These are phyloP conservation scores for Aspergillus novoparasiticus DNA, from an alignment of 2,329 filamentous ascomycete species.

Conservation along the genomic window DNA sequence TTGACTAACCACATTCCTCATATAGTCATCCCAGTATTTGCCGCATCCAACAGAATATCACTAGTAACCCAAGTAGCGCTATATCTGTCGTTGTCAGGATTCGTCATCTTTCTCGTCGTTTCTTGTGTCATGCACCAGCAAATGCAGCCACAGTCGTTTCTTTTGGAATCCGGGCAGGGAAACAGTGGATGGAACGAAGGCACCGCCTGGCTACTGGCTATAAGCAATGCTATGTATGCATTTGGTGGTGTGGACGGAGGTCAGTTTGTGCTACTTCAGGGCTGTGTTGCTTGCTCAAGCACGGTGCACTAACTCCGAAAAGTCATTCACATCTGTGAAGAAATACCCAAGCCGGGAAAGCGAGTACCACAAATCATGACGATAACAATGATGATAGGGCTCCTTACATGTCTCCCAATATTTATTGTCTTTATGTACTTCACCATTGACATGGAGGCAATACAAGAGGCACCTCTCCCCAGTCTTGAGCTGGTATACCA, in stretches of 20 bases:
- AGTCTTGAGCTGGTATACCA: constrained; percentile 7
- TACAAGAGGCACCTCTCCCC: not conserved
- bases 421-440: constrained; percentile 6
- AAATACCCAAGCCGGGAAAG: constrained; percentile 9
- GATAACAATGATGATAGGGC: not conserved
- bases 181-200: constrained; percentile 14
- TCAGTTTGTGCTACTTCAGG: not conserved
- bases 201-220: constrained; percentile 14
- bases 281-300: not conserved
- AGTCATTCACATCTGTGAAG: constrained; percentile 24
- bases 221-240: constrained; percentile 24
- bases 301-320: not conserved
- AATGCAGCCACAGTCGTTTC: not conserved
- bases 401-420: not conserved
- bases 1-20: not conserved
- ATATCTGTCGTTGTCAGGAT: constrained; percentile 6
- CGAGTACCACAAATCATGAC: constrained; percentile 10
- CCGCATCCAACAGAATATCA: constrained; percentile 6
- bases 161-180: constrained; percentile 5
- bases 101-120: constrained; percentile 7
- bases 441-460: not conserved
- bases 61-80: constrained; percentile 2
- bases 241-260: constrained; percentile 19
- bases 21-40: constrained; percentile 16
- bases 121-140: constrained; percentile 6